A percentile compares a stretch with the other conserved stretches of the same genome.
Evolutionary conservation across 495 filamentous ascomycete species (phyloP).

Genomic region (Podospora pseudoanserina): DNA sequence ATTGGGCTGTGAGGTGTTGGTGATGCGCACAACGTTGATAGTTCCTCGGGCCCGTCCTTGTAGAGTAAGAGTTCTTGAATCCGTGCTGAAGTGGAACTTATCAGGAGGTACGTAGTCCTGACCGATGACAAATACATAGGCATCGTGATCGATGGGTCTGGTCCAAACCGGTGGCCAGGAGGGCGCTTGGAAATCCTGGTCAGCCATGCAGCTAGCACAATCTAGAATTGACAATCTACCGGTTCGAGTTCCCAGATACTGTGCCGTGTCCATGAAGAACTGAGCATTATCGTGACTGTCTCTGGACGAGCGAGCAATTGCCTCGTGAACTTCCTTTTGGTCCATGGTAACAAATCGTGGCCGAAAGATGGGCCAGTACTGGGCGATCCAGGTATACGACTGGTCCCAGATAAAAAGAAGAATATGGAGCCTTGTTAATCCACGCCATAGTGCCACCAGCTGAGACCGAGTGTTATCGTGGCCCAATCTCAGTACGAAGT

Average conservation of each 20-base stretch:
- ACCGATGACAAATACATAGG: neutral
- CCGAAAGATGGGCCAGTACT: neutral
- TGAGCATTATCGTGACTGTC: neutral
- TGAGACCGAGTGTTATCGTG: no score
- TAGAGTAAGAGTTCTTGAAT: neutral
- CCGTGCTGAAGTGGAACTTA: neutral
- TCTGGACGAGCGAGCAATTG: neutral
- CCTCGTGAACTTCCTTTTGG: neutral
- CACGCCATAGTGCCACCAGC: no score
- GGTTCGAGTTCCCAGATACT: neutral
- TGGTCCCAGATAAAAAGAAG: no score
- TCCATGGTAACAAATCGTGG: neutral
- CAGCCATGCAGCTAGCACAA: neutral
- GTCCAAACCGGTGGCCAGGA: neutral
- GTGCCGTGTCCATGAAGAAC: neutral
- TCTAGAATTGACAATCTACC: neutral
- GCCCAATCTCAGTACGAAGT: neutral
- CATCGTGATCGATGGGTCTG: neutral
- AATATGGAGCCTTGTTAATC: no score
- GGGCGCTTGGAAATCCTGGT: neutral
- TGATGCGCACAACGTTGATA: neutral
- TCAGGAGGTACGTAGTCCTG: neutral
- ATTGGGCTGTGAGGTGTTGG: neutral
- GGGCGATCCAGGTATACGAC: no score
- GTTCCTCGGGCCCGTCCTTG: neutral